Percentiles rank a stretch among this genome's conserved stretches.
These are phyloP conservation scores for Talaromyces marneffei DNA, from an alignment of 2,329 filamentous ascomycete species.

Conservation along the genomic window DNA sequence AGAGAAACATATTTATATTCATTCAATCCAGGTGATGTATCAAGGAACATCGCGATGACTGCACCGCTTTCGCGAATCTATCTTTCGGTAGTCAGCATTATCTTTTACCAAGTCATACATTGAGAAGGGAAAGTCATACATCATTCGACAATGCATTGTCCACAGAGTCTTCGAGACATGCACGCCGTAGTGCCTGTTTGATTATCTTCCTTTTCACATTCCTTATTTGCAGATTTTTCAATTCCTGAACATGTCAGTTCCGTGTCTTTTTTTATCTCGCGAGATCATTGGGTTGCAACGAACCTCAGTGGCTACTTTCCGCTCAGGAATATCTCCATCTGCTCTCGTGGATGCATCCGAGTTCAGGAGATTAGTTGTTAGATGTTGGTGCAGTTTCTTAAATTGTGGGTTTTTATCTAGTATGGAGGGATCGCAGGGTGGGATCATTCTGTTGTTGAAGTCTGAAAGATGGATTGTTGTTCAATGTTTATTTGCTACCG, in stretches of 20 bases:
- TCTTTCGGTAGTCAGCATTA: conserved; percentile 15
- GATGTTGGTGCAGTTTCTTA: conserved; percentile 36
- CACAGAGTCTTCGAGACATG: not conserved
- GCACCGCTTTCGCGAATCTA: conserved; percentile 32
- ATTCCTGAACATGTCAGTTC: conserved; percentile 23
- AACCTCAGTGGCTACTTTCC: conserved; percentile 30
- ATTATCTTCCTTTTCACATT: conserved; percentile 31
- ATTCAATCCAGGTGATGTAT: conserved; percentile 22
- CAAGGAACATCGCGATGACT: conserved; percentile 35
- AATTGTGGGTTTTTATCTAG: conserved; percentile 39
- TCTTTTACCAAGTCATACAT: not conserved
- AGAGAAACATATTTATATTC: not conserved
- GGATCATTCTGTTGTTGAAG: conserved; percentile 32
- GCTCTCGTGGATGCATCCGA: conserved; percentile 37
- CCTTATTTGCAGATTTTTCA: conserved; percentile 29
- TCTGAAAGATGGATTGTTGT: not conserved
- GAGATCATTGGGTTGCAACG: conserved; percentile 14
- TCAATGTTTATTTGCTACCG: not conserved
- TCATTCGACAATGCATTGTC: not conserved
- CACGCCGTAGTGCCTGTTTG: conserved; percentile 27
- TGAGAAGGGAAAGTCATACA: not conserved
- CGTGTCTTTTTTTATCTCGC: too few relatives aligned
- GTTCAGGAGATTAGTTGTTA: conserved; percentile 34
- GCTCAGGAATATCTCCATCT: conserved; percentile 25
- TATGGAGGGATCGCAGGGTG: conserved; percentile 35